Base-by-base conservation (phyloP, 106 monocot genomes). In the Gastrodia elata region DNA sequence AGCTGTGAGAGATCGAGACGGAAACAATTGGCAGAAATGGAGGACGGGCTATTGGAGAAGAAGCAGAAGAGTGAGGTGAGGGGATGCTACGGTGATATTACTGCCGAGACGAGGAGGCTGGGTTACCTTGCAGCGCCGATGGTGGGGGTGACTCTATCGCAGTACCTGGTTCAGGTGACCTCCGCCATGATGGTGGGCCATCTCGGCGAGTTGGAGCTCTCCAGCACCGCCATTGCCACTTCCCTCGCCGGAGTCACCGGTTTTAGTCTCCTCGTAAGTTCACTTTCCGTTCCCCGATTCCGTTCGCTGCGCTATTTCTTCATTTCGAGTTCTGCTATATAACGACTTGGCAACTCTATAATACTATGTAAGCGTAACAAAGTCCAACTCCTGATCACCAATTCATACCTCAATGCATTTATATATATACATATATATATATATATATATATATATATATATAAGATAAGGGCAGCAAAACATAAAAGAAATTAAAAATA, bases 131-230 rank as follows among this genome's bases (percentile, higher is more conserved):
- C 84, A 2, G 79, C 28, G 32, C 87, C 87, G 24, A 79, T 88
- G 87, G 74, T 84, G 25, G 82, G 74, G 15, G 74, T 84, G 58
- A 52, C 74, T 11, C 56, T 84, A 5, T 71, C 84, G 48, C 84
- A 80, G 79, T 80, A 74, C 75, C 30, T 82, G 52, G 40, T 84
- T 25, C 82, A 79, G 79, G 84, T 88, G 9, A 55, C 80, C 52
- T 88, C 87, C 14, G 56, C 61, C 33, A 88, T 84, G 87, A 84
- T 88, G 79, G 87, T 88, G 0, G 87, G 87, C 11, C 87, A 88
- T 40, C 79, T 88, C 46, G 82, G 87, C 68, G 52, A 79, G 77
- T 82, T 88, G 36, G 55, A 73, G 38, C 84, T 88, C 65, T 79
- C 84, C 68, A 74, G 77, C 67, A 71, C 87, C 37, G 79, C 87